Evolutionary conservation across 805 yeast species (phyloP).

Genomic region (Lipomyces sp.): DNA sequence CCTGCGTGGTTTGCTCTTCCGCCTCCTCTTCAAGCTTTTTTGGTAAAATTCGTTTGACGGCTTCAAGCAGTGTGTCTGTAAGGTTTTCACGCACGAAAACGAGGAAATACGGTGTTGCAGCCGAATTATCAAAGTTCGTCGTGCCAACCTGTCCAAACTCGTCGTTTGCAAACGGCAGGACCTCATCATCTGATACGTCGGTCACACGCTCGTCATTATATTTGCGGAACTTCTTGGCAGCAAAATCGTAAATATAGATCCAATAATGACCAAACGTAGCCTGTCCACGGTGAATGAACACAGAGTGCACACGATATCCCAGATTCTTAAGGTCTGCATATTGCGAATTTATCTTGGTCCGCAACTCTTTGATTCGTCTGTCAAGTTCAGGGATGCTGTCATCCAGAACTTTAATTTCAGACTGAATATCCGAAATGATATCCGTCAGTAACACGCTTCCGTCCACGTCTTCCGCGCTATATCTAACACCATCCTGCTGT

Average conservation of each 20-base stretch:
- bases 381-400: slow-evolving; percentile 47
- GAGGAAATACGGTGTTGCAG: slow-evolving; percentile 92
- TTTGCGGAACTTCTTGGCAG: slow-evolving; percentile 72
- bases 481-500: slow-evolving; percentile 8
- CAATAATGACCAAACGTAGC: slow-evolving; percentile 97
- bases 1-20: neutral
- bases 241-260: slow-evolving; percentile 85
- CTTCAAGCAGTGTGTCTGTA: slow-evolving; percentile 22
- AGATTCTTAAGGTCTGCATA: slow-evolving; percentile 64
- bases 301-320: slow-evolving; percentile 85
- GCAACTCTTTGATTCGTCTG: slow-evolving; percentile 52
- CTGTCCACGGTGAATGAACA: slow-evolving; percentile 93
- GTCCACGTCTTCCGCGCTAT: slow-evolving; percentile 1
- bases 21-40: neutral
- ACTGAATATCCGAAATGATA: slow-evolving; percentile 11
- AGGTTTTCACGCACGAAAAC: slow-evolving; percentile 74
- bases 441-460: slow-evolving; percentile 13
- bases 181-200: slow-evolving; percentile 62
- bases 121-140: slow-evolving; percentile 52
- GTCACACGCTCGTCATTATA: slow-evolving; percentile 96
- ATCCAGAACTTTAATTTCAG: slow-evolving; percentile 33
- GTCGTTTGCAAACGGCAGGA: slow-evolving; percentile 63
- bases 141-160: slow-evolving; percentile 34
- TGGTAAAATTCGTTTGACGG: slow-evolving; percentile 27
- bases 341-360: slow-evolving; percentile 58